Conservation (phyloP, 305 asterid genomes). For the Fraxinus nigra region DNA sequence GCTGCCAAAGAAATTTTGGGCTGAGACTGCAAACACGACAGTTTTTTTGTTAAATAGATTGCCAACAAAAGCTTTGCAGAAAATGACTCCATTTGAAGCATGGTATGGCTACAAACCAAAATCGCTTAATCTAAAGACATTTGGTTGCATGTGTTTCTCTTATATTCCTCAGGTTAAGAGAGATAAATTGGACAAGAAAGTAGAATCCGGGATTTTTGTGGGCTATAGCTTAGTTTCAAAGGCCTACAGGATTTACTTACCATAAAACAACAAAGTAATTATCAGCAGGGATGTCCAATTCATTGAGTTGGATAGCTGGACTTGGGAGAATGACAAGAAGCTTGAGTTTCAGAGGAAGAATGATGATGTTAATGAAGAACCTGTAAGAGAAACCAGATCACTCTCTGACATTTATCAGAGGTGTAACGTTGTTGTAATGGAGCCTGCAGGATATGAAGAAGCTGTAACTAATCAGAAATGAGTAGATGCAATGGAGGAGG, state of each 20-base stretch:
- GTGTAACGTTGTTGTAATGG: too few relatives aligned
- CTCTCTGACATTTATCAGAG: too few relatives aligned
- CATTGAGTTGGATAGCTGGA: background rate
- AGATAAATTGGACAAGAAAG: background rate
- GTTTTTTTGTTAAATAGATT: background rate
- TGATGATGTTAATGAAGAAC: too few relatives aligned
- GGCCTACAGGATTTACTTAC: background rate
- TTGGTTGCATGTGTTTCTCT: background rate
- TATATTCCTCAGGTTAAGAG: background rate
- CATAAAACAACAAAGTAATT: background rate
- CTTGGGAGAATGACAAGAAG: background rate
- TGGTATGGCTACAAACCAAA: background rate
- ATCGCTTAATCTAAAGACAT: too few relatives aligned
- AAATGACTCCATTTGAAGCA: background rate
- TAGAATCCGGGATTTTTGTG: background rate
- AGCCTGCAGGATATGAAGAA: too few relatives aligned
- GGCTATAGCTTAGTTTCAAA: background rate
- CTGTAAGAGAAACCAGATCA: too few relatives aligned
- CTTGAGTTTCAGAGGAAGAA: too few relatives aligned
- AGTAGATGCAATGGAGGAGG: too few relatives aligned
- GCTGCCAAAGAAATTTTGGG: background rate
- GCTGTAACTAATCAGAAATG: too few relatives aligned
- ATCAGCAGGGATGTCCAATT: conserved; percentile 9
- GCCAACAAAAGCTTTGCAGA: background rate
- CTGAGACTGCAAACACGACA: background rate